Evolutionary conservation across 1,284 basidiomycete genomes (phyloP), one percentile per base, ranked within the genome.

Genomic region (Pyrrhoderma noxium): DNA sequence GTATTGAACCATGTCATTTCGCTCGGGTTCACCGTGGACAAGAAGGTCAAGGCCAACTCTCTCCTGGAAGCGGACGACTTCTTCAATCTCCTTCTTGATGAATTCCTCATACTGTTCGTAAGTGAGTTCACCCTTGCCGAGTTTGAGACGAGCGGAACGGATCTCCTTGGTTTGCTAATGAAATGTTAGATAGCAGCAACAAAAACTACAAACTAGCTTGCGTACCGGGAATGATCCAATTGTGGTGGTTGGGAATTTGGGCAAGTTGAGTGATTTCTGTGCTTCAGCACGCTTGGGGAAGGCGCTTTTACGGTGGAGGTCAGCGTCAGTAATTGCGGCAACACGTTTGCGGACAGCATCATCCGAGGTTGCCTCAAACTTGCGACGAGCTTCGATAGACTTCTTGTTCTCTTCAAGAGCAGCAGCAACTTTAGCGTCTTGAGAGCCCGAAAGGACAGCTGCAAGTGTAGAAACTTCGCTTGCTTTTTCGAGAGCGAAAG

Each of bases 1-100:
- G 86, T 99, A 99, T 75, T 97, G 93, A 56, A 97, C 92, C 94
- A 97, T 97, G 80, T 98, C 94, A 72, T 97, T 97, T 65, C 94
- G 86, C 77, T 98, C 94, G 53, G 96, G 90, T 75, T 99, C 96
- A 66, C 96, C 96, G 74, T 99, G 96, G 60, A 99, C 96, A 63
- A 99, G 82, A 57, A 99, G 82, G 73, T 99, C 96, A 60, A 99
- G 85, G 63, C 89, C 94, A 60, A 94, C 80, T 67, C 82, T 84
- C 79, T 99, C 95, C 73, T 99, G 96, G 89, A 96, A 93, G 61
- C 84, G 79, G 61, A 99, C 94, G 58, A 96, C 94, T 58, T 71
- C 70, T 75, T 96, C 82, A 64, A 99, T 93, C 76, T 99, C 96
- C 75, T 94, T 89, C 80, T 95, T 89, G 75, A 99, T 95, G 78